Conservation (phyloP, 495 filamentous ascomycete species). For the Chaetomium tenue region DNA sequence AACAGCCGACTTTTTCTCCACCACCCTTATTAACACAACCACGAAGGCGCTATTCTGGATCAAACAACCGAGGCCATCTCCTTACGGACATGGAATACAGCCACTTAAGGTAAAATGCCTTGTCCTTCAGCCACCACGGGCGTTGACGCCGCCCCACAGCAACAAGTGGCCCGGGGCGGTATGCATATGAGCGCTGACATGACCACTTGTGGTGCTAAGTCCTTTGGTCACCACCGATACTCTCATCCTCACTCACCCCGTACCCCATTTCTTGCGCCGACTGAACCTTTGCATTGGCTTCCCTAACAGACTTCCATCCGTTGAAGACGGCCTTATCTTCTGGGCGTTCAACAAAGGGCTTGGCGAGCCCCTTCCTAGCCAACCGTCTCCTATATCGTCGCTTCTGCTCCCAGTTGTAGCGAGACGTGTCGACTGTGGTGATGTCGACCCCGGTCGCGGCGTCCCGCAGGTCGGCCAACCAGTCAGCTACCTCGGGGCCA, state of each 20-base stretch:
- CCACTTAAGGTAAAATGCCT: slow-evolving; percentile 8
- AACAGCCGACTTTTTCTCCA: not conserved
- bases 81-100: not conserved
- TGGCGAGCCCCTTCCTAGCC: slow-evolving; percentile 39
- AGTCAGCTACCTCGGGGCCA: slow-evolving; percentile 41
- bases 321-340: slow-evolving; percentile 37
- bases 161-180: not conserved
- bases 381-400: slow-evolving; percentile 44
- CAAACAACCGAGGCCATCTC: not conserved
- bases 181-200: not conserved
- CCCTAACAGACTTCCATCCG: slow-evolving; percentile 38
- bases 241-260: slow-evolving; percentile 37
- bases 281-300: slow-evolving; percentile 34
- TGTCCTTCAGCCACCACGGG: slow-evolving; percentile 3
- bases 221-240: slow-evolving; percentile 38
- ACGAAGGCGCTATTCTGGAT: not conserved
- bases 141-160: not conserved
- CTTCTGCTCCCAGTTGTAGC: slow-evolving; percentile 33
- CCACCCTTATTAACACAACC: not conserved
- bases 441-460: slow-evolving; percentile 42
- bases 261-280: slow-evolving; percentile 32
- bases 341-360: slow-evolving; percentile 32
- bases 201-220: slow-evolving; percentile 7
- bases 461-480: slow-evolving; percentile 44
- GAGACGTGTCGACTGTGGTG: slow-evolving; percentile 34